Evolutionary conservation across 2,329 filamentous ascomycete species (phyloP), one percentile per base, ranked within the genome.

Genomic region (Fusarium nygamai): DNA sequence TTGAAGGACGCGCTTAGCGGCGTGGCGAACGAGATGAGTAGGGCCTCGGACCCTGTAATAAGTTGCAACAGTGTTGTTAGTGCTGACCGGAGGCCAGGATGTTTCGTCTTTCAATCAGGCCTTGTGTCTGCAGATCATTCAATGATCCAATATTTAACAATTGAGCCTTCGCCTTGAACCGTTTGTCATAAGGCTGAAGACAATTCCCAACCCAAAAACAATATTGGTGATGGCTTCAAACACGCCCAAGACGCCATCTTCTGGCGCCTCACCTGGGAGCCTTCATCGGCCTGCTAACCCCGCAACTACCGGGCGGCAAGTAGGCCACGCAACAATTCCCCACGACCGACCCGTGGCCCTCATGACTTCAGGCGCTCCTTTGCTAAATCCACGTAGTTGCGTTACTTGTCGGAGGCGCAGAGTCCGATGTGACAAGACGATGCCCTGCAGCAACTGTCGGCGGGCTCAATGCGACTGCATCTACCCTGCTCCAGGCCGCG

Each of bases 361-460:
- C 29, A 73, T 60, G 75, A 78, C 71, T 61, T 80, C 58, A 69
- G 78, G 54, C 38, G 72, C 38, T 78, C 82, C 31, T 79, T 53
- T 80, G 38, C 63, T 86, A 43, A 87, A 86, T 67, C 85, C 85
- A 22, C 82, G 85, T 39, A 86, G 85, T 59, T 87, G 85, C 70
- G 84, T 87, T 17, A 86, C 84, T 27, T 87, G 85, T 71, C 82
- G 85, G 22, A 83, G 85, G 46, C 84, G 91, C 65, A 92, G 93
- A 82, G 92, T 94, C 54, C 92, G 92, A 76, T 94, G 93, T 85
- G 92, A 94, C 83, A 94, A 94, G 84, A 87, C 88, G 74, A 90
- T 93, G 85, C 91, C 92, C 19, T 94, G 92, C 81, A 72, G 63
- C 53, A 74, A 74, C 31, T 74, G 72, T 50, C 71, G 72, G 46